Conservation (phyloP, 805 yeast genomes). For the Allodekkera sacchari region DNA sequence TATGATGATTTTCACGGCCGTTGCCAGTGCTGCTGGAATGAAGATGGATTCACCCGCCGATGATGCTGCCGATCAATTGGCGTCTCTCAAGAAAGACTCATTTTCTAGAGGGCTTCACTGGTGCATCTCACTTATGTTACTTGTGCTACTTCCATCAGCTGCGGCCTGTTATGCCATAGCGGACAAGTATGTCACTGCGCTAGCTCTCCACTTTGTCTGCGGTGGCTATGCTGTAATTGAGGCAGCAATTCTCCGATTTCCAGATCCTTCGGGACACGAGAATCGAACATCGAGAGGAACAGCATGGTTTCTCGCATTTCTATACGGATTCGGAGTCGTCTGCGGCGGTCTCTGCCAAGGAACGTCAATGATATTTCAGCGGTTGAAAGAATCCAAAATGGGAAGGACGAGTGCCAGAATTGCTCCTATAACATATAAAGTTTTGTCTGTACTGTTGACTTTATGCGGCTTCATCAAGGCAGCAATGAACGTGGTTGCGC, state of each 20-base stretch:
- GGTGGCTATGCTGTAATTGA: constrained; percentile 49
- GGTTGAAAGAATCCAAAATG: constrained; percentile 27
- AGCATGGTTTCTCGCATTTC: constrained; percentile 49
- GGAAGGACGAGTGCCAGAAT: constrained; percentile 31
- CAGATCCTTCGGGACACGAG: constrained; percentile 59
- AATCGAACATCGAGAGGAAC: constrained; percentile 62
- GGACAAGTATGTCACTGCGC: constrained; percentile 34
- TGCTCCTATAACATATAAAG: constrained; percentile 31
- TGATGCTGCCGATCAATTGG: constrained; percentile 9
- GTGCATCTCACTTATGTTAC: constrained; percentile 39
- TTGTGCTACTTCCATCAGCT: constrained; percentile 50
- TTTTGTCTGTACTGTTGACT: constrained; percentile 36
- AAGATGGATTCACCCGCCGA: constrained; percentile 14
- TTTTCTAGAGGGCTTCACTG: constrained; percentile 57
- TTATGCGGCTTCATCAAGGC: constrained; percentile 71
- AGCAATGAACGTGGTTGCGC: constrained; percentile 73
- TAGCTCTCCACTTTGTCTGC: constrained; percentile 37
- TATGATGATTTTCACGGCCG: too few relatives aligned
- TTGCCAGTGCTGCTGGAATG: constrained; percentile 8
- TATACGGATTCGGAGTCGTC: constrained; percentile 40
- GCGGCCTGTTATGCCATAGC: constrained; percentile 50
- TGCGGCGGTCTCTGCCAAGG: constrained; percentile 51
- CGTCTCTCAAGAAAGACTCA: constrained; percentile 6
- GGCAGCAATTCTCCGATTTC: constrained; percentile 48
- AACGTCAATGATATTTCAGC: constrained; percentile 25